Evolutionary conservation across 371 early-diverging fungal genomes (phyloP).

Genomic region (Amoeboaphelidium protococcarum): DNA sequence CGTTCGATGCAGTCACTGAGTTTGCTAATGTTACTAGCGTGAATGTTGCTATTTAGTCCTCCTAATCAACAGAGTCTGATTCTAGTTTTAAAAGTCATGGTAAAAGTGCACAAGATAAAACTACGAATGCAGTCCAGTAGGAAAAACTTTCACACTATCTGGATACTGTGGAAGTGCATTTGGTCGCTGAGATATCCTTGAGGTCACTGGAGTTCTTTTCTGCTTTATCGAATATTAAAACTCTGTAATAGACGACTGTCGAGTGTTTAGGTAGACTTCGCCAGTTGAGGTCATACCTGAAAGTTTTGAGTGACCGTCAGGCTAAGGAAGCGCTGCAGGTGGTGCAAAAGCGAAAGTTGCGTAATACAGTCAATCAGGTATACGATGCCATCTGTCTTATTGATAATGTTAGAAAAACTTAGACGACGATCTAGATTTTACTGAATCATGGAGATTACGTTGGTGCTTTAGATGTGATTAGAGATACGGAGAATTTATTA

Average conservation of each 20-base stretch:
- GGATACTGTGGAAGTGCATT: constrained; percentile 70
- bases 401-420: constrained; percentile 36
- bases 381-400: constrained; percentile 34
- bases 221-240: constrained; percentile 65
- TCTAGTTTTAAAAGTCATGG: constrained; percentile 4
- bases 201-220: constrained; percentile 73
- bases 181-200: constrained; percentile 64
- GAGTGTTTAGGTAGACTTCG: constrained; percentile 57
- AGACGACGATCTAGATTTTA: constrained; percentile 49
- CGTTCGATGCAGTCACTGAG: constrained; percentile 55
- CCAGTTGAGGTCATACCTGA: constrained; percentile 32
- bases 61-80: constrained; percentile 15
- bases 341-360: constrained; percentile 38
- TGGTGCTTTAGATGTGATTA: constrained; percentile 56
- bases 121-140: constrained; percentile 41
- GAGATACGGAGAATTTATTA: constrained; percentile 30
- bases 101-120: constrained; percentile 13
- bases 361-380: constrained; percentile 34
- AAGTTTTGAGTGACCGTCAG: constrained; percentile 26
- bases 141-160: constrained; percentile 63
- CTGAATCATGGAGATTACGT: constrained; percentile 48
- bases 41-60: constrained; percentile 8
- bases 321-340: constrained; percentile 49
- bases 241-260: constrained; percentile 57
- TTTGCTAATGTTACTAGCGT: constrained; percentile 15